Percentiles rank a stretch among this genome's conserved stretches.
These are phyloP conservation scores for Candida xyloterini DNA, from an alignment of 805 yeast species.

Conservation along the genomic window DNA sequence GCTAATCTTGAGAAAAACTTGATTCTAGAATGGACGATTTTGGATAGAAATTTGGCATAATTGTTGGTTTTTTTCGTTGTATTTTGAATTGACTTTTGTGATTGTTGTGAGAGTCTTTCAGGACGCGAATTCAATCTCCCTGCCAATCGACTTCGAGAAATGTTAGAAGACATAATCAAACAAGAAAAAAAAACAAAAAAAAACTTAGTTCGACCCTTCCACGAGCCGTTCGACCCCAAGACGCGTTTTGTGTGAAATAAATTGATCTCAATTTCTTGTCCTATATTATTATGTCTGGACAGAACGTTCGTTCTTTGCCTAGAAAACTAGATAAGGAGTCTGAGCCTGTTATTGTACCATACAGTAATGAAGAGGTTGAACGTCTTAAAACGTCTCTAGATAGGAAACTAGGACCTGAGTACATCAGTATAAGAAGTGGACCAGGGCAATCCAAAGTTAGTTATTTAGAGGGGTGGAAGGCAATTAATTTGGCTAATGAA, in stretches of 20 bases:
- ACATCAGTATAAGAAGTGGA: conserved; percentile 70
- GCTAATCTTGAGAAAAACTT: conserved; percentile 30
- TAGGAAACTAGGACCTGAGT: conserved; percentile 67
- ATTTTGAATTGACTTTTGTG: not conserved
- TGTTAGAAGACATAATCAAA: conserved; percentile 7
- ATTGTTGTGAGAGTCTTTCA: conserved; percentile 1
- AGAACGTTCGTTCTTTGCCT: conserved; percentile 15
- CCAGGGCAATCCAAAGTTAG: conserved; percentile 68
- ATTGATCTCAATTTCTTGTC: conserved; percentile 8
- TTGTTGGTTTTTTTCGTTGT: conserved; percentile 19
- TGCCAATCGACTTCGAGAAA: conserved; percentile 4
- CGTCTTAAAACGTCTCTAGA: conserved; percentile 31
- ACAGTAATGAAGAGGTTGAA: conserved; percentile 27
- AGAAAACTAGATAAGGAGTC: conserved; percentile 1
- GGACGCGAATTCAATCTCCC: not conserved
- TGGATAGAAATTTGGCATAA: conserved; percentile 24
- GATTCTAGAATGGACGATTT: conserved; percentile 27
- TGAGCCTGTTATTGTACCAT: conserved; percentile 7
- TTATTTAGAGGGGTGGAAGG: conserved; percentile 83
- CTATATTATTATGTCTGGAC: conserved; percentile 6
- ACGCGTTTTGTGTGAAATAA: conserved; percentile 10
- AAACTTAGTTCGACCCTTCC: not conserved
- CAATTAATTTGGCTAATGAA: conserved; percentile 73
- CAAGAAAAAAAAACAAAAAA: conserved; percentile 3
- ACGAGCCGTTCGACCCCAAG: conserved; percentile 5